Conservation (phyloP, 2,329 filamentous ascomycete species). For the Diplodia intermedia region DNA sequence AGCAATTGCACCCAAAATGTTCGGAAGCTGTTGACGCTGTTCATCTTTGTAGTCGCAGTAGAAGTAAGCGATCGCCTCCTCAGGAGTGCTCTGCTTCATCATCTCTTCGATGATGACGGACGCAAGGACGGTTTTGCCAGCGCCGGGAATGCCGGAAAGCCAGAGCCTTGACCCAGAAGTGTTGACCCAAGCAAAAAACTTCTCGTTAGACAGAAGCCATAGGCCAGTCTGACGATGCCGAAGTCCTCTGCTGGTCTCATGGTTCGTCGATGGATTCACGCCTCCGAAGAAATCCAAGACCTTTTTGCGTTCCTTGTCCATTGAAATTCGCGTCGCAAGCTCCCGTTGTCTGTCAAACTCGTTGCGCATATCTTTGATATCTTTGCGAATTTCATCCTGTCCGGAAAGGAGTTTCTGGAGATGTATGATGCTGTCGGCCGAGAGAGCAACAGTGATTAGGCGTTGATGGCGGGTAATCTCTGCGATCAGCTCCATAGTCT, state of each 20-base stretch:
- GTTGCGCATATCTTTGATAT: not conserved
- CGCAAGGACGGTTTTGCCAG: conserved; percentile 12
- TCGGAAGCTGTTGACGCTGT: conserved; percentile 34
- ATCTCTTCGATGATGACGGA: not conserved
- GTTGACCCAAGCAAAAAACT: not conserved
- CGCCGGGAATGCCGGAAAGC: conserved; percentile 1
- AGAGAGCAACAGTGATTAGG: not conserved
- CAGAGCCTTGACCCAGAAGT: not conserved
- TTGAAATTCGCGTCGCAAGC: not conserved
- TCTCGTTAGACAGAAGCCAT: not conserved
- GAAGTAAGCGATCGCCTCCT: conserved; percentile 36
- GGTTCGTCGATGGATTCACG: not conserved
- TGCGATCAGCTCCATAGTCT: not conserved
- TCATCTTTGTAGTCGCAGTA: conserved; percentile 45
- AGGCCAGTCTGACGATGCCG: not conserved
- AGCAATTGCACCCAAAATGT: conserved; percentile 41
- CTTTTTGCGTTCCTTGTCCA: not conserved
- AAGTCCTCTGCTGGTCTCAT: not conserved
- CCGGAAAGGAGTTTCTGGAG: not conserved
- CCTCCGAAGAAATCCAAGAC: conserved; percentile 3
- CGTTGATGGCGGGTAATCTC: not conserved
- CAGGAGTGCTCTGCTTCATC: not conserved
- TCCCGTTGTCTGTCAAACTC: not conserved
- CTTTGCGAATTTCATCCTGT: not conserved
- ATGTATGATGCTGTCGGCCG: not conserved